Conservation (phyloP, 352 stramenopile genomes). For the Hyphochytrium catenoides region DNA sequence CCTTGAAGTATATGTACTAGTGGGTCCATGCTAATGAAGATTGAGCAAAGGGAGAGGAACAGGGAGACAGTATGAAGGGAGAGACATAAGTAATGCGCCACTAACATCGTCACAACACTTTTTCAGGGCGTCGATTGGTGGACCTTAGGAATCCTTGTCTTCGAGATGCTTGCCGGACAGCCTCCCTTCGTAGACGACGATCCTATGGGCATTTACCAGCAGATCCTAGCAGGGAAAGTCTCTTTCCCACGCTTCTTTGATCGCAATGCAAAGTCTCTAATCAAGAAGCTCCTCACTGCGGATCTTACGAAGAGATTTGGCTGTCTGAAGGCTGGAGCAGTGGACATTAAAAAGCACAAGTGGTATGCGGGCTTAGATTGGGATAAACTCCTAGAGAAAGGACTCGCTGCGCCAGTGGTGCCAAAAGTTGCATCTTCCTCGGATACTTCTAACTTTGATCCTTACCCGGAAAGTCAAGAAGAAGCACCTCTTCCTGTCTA, state of each 20-base stretch:
- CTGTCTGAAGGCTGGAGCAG: slow-evolving; percentile 79
- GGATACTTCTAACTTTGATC: slow-evolving; percentile 92
- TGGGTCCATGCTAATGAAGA: too few relatives aligned
- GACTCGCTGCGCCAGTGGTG: slow-evolving; percentile 75
- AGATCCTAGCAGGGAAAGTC: slow-evolving; percentile 78
- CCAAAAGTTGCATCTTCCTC: slow-evolving; percentile 61
- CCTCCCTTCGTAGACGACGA: slow-evolving; percentile 88
- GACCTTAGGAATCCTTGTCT: slow-evolving; percentile 89
- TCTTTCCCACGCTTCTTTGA: slow-evolving; percentile 85
- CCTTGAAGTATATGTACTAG: too few relatives aligned
- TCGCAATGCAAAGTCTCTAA: slow-evolving; percentile 78
- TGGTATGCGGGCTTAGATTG: slow-evolving; percentile 79
- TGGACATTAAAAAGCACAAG: slow-evolving; percentile 92
- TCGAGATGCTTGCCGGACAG: slow-evolving; percentile 88
- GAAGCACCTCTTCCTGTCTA: slow-evolving; percentile 70
- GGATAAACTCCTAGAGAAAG: slow-evolving; percentile 64
- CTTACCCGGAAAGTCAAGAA: slow-evolving; percentile 77
- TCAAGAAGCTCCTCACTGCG: slow-evolving; percentile 83
- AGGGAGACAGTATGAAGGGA: too few relatives aligned
- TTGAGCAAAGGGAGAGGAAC: too few relatives aligned
- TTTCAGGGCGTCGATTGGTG: slow-evolving; percentile 84
- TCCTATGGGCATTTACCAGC: slow-evolving; percentile 86
- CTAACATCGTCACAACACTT: too few relatives aligned
- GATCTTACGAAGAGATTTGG: slow-evolving; percentile 91
- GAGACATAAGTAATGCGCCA: too few relatives aligned